Base-by-base conservation (phyloP, 2,329 filamentous ascomycete species). In the Monilinia polystroma region DNA sequence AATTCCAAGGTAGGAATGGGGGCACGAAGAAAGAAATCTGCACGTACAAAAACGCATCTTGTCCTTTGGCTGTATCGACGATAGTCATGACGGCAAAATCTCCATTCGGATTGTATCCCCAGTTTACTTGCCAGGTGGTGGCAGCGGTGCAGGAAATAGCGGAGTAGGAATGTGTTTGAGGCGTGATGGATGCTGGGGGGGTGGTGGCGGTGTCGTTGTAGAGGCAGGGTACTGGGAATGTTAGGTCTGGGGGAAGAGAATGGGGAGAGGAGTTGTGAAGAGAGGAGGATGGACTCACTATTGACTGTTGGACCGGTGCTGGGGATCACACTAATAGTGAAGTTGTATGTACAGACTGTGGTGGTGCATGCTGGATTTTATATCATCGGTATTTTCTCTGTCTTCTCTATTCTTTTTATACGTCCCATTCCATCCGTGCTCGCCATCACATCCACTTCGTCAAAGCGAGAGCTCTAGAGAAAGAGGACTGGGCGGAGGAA, bases 11-110 rank as follows among this genome's bases (percentile, higher is more conserved):
- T 45, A 23, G 23, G 14, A 45, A 7, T n/a, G 14, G 45, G 45
- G 16, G 18, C 7, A 18, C 18, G 8, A 20, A 47, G 20, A 20
- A 18, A 10, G 18, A n/a, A n/a, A 47, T 18, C 16, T 47, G 10
- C 18, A 54, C 64, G 23, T 32, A 66, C 64, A 71, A 71, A 54
- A 53, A 71, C 4, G 67, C 66, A 62, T 69, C 64, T 20, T 64
- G 23, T 1, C 47, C 35, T n/a, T 35, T 26, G 10, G 16, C 14
- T 8, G 29, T 51, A 56, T 70, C 63, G 7, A 67, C 56, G 26
- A 68, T 51, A 0, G 66, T 69, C 68, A 70, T 67, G 10, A 71
- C 69, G 2, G 68, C 68, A 53, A 65, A 70, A 57, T 71, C 45
- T 10, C 51, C 59, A 26, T 10, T 35, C 1, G 38, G 1, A 23